Percentiles rank a stretch among this genome's conserved stretches.
phyloP scores from a whole-genome alignment of 768 basidiomycete species.

The Rhodotorula babjevae region DNA sequence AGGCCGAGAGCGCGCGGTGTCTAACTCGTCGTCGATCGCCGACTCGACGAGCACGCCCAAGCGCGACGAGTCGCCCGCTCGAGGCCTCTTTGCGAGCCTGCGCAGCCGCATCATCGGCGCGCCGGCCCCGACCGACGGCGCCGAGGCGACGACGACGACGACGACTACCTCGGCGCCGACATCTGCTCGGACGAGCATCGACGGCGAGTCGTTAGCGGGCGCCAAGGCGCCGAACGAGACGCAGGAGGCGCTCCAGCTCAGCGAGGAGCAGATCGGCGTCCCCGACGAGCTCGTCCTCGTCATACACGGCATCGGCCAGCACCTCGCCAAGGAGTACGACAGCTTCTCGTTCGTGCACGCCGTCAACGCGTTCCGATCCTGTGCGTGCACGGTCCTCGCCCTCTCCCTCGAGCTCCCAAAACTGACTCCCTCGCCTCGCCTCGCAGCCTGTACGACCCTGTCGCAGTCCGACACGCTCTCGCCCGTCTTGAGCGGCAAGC shows the following conservation, averaged over 20 bases:
- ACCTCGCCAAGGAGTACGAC: constrained; percentile 37
- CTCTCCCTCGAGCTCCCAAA: too few relatives aligned
- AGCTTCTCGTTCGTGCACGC: constrained; percentile 35
- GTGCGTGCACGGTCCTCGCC: background rate
- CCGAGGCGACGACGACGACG: background rate
- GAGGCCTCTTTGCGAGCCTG: constrained; percentile 30
- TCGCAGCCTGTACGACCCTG: constrained; percentile 18
- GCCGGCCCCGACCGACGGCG: background rate
- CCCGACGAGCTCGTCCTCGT: constrained; percentile 41
- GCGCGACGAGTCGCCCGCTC: constrained; percentile 8
- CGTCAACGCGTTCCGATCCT: constrained; percentile 37
- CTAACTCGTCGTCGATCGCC: background rate
- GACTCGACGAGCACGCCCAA: background rate
- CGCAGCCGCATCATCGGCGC: constrained; percentile 25
- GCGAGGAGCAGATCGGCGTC: constrained; percentile 26
- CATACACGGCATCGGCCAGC: constrained; percentile 42
- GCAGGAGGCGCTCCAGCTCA: constrained; percentile 11
- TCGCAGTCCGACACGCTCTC: constrained; percentile 28
- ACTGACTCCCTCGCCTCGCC: background rate
- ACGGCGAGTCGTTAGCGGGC: background rate
- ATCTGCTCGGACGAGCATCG: background rate
- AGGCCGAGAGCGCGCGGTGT: background rate
- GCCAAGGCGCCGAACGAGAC: constrained; percentile 2
- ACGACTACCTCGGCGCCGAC: too few relatives aligned
- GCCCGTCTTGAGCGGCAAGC: constrained; percentile 26